Evolutionary conservation across 148 eudicot species (phyloP).

Genomic region (Nepenthes mirabilis): DNA sequence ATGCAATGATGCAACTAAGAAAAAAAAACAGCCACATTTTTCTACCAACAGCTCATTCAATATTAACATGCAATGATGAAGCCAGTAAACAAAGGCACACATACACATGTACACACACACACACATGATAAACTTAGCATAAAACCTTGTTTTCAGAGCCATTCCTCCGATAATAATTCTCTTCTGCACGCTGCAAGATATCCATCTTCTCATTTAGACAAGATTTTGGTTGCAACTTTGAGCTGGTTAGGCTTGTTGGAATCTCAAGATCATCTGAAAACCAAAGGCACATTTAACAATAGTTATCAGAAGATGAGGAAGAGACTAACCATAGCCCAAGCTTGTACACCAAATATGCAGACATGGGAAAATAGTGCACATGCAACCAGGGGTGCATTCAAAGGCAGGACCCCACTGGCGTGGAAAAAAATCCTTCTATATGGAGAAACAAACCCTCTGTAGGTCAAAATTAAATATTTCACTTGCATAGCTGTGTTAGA

Average conservation of each 20-base stretch:
- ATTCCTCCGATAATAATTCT: constrained; percentile 51
- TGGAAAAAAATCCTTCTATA: no score
- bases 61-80: background rate
- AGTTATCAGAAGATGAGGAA: constrained; percentile 1
- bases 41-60: background rate
- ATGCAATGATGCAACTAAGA: no score
- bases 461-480: no score
- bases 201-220: constrained; percentile 47
- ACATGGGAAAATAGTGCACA: constrained; percentile 2
- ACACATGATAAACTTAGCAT: background rate
- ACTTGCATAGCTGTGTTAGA: no score
- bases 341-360: constrained; percentile 3
- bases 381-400: no score
- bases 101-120: no score
- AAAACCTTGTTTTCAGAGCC: constrained; percentile 44
- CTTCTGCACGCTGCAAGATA: constrained; percentile 75
- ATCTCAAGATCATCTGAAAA: constrained; percentile 47
- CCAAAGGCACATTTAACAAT: constrained; percentile 3
- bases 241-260: constrained; percentile 18
- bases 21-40: background rate
- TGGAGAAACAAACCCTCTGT: no score
- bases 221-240: constrained; percentile 35
- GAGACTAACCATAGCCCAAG: background rate
- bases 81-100: background rate
- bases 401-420: no score